A percentile compares a stretch with the other conserved stretches of the same genome.
phyloP scores from a whole-genome alignment of 176 grass and related monocot species.

The sorghum (Sorghum bicolor) region Sorghum_bicolor_NCBIv3 NC_012877.2:52387001-52387500 shows the following conservation, averaged over 20 bases:
- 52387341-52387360: conserved; percentile 74
- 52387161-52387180: neutral
- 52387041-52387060: conserved; percentile 8
- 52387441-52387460: conserved; percentile 63
- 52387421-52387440: neutral
- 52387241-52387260: neutral
- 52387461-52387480: conserved; percentile 78
- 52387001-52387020: neutral
- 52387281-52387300: conserved; percentile 37
- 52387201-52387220: conserved; percentile 69
- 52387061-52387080: neutral
- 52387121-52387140: conserved; percentile 3
- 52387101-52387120: neutral
- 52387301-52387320: conserved; percentile 53
- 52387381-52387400: neutral
- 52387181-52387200: conserved; percentile 64
- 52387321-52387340: conserved; percentile 60
- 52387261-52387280: neutral
- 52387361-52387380: conserved; percentile 52
- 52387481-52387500: conserved; percentile 86
- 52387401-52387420: conserved; percentile 10
- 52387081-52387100: neutral
- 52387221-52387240: conserved; percentile 44
- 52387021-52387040: too few species aligned
- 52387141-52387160: neutral